phyloP scores from a whole-genome alignment of 352 stramenopile species.

The Phytopythium aichiense region DNA sequence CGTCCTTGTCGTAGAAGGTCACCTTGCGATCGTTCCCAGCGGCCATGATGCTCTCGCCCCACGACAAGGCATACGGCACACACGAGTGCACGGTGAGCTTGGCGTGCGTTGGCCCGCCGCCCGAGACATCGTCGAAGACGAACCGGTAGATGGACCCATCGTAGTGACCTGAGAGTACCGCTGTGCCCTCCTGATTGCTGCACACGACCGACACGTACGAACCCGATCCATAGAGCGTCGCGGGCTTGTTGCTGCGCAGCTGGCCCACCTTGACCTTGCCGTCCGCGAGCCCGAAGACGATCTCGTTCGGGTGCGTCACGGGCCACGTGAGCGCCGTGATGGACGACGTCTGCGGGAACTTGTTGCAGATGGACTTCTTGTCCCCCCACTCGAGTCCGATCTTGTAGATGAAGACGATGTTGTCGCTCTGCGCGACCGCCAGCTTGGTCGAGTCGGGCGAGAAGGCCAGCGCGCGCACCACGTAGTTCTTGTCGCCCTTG shows the following conservation, averaged over 20 bases:
- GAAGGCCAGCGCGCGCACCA: slow-evolving; percentile 90
- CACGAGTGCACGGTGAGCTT: slow-evolving; percentile 89
- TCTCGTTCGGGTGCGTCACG: slow-evolving; percentile 86
- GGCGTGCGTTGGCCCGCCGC: slow-evolving; percentile 66
- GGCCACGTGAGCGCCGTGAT: slow-evolving; percentile 92
- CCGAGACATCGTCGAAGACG: slow-evolving; percentile 86
- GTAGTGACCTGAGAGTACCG: slow-evolving; percentile 88
- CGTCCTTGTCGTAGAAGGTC: slow-evolving; percentile 90
- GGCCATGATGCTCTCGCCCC: slow-evolving; percentile 88
- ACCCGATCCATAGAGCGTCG: slow-evolving; percentile 85
- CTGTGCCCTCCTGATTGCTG: slow-evolving; percentile 82
- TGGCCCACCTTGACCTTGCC: slow-evolving; percentile 94
- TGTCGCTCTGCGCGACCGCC: slow-evolving; percentile 94
- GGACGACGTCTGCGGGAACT: slow-evolving; percentile 84
- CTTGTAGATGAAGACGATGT: slow-evolving; percentile 97
- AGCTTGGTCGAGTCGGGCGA: slow-evolving; percentile 92
- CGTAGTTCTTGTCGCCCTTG: slow-evolving; percentile 94
- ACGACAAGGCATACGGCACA: slow-evolving; percentile 88
- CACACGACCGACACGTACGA: slow-evolving; percentile 85
- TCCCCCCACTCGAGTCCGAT: slow-evolving; percentile 91
- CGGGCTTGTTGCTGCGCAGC: slow-evolving; percentile 90
- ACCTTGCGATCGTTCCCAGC: slow-evolving; percentile 91
- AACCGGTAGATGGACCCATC: slow-evolving; percentile 93
- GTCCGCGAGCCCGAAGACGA: slow-evolving; percentile 93
- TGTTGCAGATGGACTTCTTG: slow-evolving; percentile 97